Evolutionary conservation across 176 grass and related monocot genomes (phyloP), one percentile per base, ranked within the genome.

Genomic region (Elymus sibiricus): DNA sequence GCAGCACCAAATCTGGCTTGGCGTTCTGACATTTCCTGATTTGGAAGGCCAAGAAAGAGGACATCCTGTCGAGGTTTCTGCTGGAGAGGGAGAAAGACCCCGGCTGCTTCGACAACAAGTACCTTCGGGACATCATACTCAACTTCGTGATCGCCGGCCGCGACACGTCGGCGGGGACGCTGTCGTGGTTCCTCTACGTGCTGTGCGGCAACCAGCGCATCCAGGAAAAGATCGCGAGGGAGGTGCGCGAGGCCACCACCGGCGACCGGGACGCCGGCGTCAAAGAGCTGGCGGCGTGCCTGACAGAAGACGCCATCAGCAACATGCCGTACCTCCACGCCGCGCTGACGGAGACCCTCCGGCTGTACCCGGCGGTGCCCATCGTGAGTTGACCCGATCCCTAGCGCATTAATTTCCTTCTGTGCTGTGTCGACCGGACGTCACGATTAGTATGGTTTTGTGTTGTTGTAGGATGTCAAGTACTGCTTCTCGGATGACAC

Each of bases 321-420:
- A 87, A 64, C 14, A 92, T 93, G 92, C 92, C 94, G 0, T 97
- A 97, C 82, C 92, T 94, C 22, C 95, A 94, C 81, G 92, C 95
- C 4, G 38, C 87, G 4, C 89, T 97, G 65, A 86, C 95, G 5
- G 95, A 98, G 76, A 93, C 95, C 0, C 85, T 98, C 7, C 84
- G 93, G 34, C 82, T 98, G 7, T 95, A 93, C 72, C 95, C 95
- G 1, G 81, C 87, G 0, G 92, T 90, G 74, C 92, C 92, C 14
- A 29, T 94, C 35, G 92, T 97, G 84, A 86, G 83, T 61, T 46
- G 11, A 78, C n/a, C 13, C 11, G 5, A 22, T 69, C 11, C 19
- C 2, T 28, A 6, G 7, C 55, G 0, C n/a, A 3, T 11, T 56
- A 56, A 1, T 60, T 7, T 21, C 32, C 22, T 6, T 9, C 0